Percentiles rank a stretch among this genome's conserved stretches.
Conservation (phyloP, 2,329 filamentous ascomycete species). For the Fusarium pseudoanthophilum region DNA sequence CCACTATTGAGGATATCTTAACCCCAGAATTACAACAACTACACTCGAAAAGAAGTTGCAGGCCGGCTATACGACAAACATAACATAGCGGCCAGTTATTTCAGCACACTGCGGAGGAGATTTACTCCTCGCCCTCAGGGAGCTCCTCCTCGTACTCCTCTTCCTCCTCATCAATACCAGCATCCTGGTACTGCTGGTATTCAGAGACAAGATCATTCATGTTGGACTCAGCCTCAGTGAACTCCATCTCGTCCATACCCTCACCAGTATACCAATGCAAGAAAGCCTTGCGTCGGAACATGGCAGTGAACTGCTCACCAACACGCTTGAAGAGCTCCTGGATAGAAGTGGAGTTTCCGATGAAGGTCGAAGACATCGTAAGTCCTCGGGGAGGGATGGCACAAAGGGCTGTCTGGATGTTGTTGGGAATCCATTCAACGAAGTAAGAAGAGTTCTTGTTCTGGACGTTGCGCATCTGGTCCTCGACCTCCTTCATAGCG, state of each 20-base stretch:
- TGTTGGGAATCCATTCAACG: conserved; percentile 99
- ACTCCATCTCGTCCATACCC: conserved; percentile 99
- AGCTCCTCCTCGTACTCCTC: conserved; percentile 94
- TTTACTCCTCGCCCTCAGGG: conserved; percentile 75
- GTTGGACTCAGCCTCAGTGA: conserved; percentile 99
- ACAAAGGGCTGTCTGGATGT: conserved; percentile 99
- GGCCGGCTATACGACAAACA: conserved; percentile 40
- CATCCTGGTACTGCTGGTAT: conserved; percentile 99
- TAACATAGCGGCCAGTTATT: conserved; percentile 19
- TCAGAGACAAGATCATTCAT: conserved; percentile 99
- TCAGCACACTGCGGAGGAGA: conserved; percentile 2
- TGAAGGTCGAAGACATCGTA: conserved; percentile 99
- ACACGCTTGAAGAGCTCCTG: conserved; percentile 99
- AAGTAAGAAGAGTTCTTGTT: conserved; percentile 99
- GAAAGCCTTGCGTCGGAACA: conserved; percentile 99
- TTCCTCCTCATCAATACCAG: conserved; percentile 95
- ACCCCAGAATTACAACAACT: conserved; percentile 50
- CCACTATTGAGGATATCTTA: conserved; percentile 54
- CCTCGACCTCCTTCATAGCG: conserved; percentile 99
- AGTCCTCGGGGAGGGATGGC: conserved; percentile 97
- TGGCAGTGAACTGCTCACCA: conserved; percentile 99
- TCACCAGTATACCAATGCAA: conserved; percentile 99
- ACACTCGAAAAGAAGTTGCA: conserved; percentile 49
- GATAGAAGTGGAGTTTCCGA: conserved; percentile 99
- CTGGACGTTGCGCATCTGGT: conserved; percentile 99